Base-by-base conservation (phyloP, 371 early-diverging fungal species). In the Apophysomyces elegans region DNA sequence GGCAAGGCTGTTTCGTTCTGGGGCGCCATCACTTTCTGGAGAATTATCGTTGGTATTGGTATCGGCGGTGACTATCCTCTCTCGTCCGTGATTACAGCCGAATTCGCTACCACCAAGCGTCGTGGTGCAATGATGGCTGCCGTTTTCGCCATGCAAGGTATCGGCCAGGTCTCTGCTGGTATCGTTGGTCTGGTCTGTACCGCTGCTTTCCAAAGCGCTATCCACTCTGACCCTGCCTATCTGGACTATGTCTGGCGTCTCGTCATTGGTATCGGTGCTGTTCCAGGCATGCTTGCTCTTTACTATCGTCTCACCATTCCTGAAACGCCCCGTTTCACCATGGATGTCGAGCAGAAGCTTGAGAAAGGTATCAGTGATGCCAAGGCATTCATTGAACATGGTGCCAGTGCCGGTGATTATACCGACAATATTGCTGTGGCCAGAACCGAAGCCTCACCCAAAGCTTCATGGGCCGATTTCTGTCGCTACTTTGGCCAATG, bases 91-190 rank as follows among this genome's bases (percentile, higher is more conserved):
- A 92, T 95, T 72, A 90, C 94, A 5, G 85, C 93, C 46, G 95
- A 95, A 75, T 93, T 93, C 68, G 91, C 93, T 37, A 86, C 89
- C 4, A 84, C 86, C 18, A 81, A 85, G 58, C 84, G 85, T 62
- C 86, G 95, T 58, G 95, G 95, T 61, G 88, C 88, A 58, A 91
- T 93, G 92, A 88, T 93, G 71, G 89, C 93, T 5, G 87, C 90
- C 38, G 93, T 95, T 47, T 95, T 93, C 74, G 88, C 93, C 38
- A 92, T 93, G 93, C 95, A 93, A 71, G 95, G 94, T 43, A 81
- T 93, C 56, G 95, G 94, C 35, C 91, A 89, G 65, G 74, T 93
- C 16, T 64, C 88, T 26, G 91, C 92, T 13, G 85, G 87, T 18
- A 58, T 93, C 18, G 89, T 93, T 37, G 84, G 86, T n/a, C 71